Evolutionary conservation across 2,329 filamentous ascomycete genomes (phyloP).

Genomic region (Nothomitra cinnamomea): DNA sequence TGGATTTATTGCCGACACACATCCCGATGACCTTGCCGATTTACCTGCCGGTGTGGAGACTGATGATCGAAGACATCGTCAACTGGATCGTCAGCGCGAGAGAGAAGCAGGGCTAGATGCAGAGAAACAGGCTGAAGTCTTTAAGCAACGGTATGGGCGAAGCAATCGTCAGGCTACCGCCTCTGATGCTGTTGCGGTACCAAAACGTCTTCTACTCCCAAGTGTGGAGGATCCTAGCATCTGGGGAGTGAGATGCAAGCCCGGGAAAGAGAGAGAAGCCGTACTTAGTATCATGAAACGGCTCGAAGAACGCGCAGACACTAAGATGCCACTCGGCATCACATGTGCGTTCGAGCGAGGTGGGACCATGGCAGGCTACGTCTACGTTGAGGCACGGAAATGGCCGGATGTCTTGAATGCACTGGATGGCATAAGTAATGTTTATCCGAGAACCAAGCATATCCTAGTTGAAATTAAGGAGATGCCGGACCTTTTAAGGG

Average conservation of each 20-base stretch:
- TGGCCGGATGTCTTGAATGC: slow-evolving; percentile 74
- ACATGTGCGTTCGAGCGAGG: slow-evolving; percentile 86
- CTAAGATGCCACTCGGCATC: slow-evolving; percentile 67
- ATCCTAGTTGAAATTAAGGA: slow-evolving; percentile 88
- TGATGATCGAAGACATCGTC: slow-evolving; percentile 83
- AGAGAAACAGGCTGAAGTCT: slow-evolving; percentile 75
- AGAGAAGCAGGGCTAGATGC: slow-evolving; percentile 77
- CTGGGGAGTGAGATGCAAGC: slow-evolving; percentile 84
- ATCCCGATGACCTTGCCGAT: slow-evolving; percentile 77
- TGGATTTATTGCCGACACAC: slow-evolving; percentile 74
- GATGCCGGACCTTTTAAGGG: slow-evolving; percentile 88
- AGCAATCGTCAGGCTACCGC: slow-evolving; percentile 47
- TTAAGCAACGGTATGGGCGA: slow-evolving; percentile 78
- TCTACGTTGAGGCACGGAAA: slow-evolving; percentile 84
- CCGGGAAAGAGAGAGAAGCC: slow-evolving; percentile 88
- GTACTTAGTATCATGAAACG: slow-evolving; percentile 78
- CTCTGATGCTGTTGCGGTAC: slow-evolving; percentile 59
- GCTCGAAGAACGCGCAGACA: slow-evolving; percentile 61
- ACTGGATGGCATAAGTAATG: slow-evolving; percentile 69
- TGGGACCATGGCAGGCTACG: slow-evolving; percentile 75
- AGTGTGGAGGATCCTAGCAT: slow-evolving; percentile 93
- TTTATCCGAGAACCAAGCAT: slow-evolving; percentile 73
- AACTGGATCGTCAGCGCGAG: slow-evolving; percentile 84
- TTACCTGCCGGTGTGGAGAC: slow-evolving; percentile 55
- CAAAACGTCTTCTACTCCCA: slow-evolving; percentile 72